Evolutionary conservation across 129 eudicot species (phyloP), one percentile per base, ranked within the genome.

Genomic region (Artemisia annua): DNA sequence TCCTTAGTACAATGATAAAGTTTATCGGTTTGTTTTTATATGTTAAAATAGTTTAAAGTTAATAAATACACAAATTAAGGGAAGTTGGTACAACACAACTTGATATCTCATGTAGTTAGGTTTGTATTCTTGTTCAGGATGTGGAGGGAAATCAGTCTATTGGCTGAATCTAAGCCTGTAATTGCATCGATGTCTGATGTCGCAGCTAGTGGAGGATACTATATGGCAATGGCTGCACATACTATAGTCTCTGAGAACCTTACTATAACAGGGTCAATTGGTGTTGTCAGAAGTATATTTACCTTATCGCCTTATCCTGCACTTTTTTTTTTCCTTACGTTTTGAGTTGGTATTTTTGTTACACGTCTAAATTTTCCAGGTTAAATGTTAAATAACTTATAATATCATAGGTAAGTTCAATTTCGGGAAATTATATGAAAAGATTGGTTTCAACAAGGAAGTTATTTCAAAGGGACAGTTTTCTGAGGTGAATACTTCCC

Each of bases 201-300:
- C 17, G 96, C 96, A 53, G 96, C 97, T 71, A 91, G 96, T 63
- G 96, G 97, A 74, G 96, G 97, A 80, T 91, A 88, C 60, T 88
- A 84, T 82, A 91, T 91, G 97, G 96, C 97, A 24, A 91, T 91
- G 97, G 97, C 90, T 46, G 87, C 97, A 39, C 77, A 78, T 9
- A 13, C 88, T 26, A 88, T 88, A 61, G 97, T 91, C 66, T 86
- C 97, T 0, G 97, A 88, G 76, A 81, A 80, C 57, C 96, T 91
- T 52, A 91, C 97, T 12, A 50, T 91, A 67, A 91, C 97, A 2
- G 97, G 97, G 32, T 91, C 97, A 69, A 88, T 91, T 76, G 97
- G 98, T 75, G 96, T 93, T 56, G 83, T 89, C 72, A 85, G 91
- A 70, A 89, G 97, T 87, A 14, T n/a, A 11, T 50, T 50, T 39